A percentile compares a stretch with the other conserved stretches of the same genome.
Conservation (phyloP, 371 early-diverging fungal genomes). For the Dichotomocladium elegans region DNA sequence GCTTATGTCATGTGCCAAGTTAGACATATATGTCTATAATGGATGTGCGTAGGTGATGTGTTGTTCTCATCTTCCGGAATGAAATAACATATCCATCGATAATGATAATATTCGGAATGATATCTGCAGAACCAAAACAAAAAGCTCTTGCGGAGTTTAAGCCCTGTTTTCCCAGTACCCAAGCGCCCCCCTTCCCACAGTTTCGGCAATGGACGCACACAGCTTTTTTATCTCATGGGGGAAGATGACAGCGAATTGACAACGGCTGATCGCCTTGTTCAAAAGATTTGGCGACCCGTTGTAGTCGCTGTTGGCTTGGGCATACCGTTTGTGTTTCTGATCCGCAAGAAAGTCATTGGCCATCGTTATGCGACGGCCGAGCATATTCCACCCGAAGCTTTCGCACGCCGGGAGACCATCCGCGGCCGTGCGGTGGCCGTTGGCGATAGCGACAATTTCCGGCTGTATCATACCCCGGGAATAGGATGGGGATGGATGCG, state of each 20-base stretch:
- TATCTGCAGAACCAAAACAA: no score
- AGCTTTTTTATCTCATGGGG: no score
- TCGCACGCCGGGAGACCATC: slow-evolving; percentile 26
- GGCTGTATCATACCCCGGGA: slow-evolving; percentile 61
- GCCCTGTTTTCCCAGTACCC: no score
- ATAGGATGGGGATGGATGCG: slow-evolving; percentile 57
- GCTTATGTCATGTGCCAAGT: no score
- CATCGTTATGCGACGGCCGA: slow-evolving; percentile 41
- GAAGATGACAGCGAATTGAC: background rate
- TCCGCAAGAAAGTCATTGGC: slow-evolving; percentile 22
- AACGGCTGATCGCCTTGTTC: slow-evolving; percentile 17
- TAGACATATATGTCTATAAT: no score
- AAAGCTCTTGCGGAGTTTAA: no score
- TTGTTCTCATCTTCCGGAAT: no score
- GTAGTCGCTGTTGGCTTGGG: slow-evolving; percentile 15
- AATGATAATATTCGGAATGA: no score
- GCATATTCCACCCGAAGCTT: slow-evolving; percentile 49
- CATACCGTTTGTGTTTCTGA: slow-evolving; percentile 16
- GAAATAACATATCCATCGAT: no score
- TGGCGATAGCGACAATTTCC: slow-evolving; percentile 61
- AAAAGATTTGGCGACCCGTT: slow-evolving; percentile 31
- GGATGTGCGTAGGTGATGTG: no score
- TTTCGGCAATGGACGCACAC: no score
- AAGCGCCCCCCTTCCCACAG: no score
- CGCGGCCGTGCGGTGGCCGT: slow-evolving; percentile 53